These are phyloP conservation scores for Termitomyces bulborhizus DNA, from an alignment of 768 basidiomycete species.

Conservation along the genomic window DNA sequence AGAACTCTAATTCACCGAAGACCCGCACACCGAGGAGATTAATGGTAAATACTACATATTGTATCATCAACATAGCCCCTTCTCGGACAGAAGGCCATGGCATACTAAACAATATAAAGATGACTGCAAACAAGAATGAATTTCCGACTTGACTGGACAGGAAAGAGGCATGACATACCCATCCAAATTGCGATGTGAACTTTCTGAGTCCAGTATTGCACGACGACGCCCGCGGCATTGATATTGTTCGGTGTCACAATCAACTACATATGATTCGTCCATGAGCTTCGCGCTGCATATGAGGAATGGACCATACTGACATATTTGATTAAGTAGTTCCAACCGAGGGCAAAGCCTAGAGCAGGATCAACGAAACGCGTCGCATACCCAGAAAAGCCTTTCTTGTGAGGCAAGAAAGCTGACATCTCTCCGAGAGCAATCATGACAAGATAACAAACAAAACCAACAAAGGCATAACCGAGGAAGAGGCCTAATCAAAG, in stretches of 20 bases:
- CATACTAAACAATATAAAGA: conserved; percentile 55
- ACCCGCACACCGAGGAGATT: conserved; percentile 60
- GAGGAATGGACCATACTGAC: conserved; percentile 20
- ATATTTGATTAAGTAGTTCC: conserved; percentile 57
- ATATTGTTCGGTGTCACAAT: conserved; percentile 64
- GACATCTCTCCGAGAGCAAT: conserved; percentile 47
- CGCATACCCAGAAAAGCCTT: conserved; percentile 54
- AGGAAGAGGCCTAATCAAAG: conserved; percentile 18
- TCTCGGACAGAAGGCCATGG: not conserved
- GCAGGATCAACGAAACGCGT: conserved; percentile 65
- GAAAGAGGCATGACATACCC: conserved; percentile 29
- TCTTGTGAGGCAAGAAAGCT: conserved; percentile 51
- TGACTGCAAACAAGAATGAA: conserved; percentile 25
- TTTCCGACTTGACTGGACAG: not conserved
- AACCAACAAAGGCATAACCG: conserved; percentile 45
- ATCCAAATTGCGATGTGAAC: conserved; percentile 51
- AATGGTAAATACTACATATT: conserved; percentile 39
- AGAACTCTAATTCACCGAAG: conserved; percentile 72
- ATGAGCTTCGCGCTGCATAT: not conserved
- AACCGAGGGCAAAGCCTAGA: conserved; percentile 61
- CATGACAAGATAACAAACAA: conserved; percentile 58
- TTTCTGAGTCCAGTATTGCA: conserved; percentile 39
- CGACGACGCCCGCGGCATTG: conserved; percentile 52
- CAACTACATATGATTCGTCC: conserved; percentile 24
- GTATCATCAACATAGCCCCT: not conserved